A percentile compares a stretch with the other conserved stretches of the same genome.
Conservation (phyloP, 495 filamentous ascomycete species). For the Neurospora sp. region DNA sequence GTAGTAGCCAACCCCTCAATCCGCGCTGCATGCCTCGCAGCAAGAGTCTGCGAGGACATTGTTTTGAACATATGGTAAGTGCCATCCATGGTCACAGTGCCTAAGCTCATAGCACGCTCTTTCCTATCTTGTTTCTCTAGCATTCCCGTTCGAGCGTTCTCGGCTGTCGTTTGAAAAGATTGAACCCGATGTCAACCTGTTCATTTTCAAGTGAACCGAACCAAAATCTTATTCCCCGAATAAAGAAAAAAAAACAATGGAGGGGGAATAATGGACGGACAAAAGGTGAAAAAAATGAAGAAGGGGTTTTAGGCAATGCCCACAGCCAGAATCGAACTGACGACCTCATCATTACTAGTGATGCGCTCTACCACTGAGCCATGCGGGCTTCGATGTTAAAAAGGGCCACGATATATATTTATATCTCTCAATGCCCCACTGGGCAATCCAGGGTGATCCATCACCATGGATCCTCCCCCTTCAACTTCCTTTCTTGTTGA, state of each 20-base stretch:
- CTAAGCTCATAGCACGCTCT: neutral
- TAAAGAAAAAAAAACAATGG: no score
- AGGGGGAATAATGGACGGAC: neutral
- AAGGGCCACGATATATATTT: fast-evolving
- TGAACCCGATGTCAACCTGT: no score
- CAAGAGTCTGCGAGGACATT: neutral
- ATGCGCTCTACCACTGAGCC: neutral
- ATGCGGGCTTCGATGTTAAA: neutral
- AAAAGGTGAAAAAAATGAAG: neutral
- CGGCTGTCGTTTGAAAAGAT: neutral
- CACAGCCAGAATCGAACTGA: neutral
- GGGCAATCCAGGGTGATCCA: neutral
- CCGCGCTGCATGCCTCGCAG: neutral
- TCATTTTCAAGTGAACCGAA: no score
- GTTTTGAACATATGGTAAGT: neutral
- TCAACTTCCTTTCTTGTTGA: neutral
- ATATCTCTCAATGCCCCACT: neutral
- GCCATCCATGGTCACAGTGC: neutral
- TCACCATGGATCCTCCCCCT: neutral
- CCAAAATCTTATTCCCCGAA: no score
- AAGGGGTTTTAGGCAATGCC: neutral
- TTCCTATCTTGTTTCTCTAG: neutral
- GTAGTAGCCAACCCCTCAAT: neutral
- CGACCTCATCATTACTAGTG: neutral
- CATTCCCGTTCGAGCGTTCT: neutral